These are phyloP conservation scores for Nelumbo lutea DNA, from an alignment of 164 flowering plant genomes.

Conservation along the genomic window DNA sequence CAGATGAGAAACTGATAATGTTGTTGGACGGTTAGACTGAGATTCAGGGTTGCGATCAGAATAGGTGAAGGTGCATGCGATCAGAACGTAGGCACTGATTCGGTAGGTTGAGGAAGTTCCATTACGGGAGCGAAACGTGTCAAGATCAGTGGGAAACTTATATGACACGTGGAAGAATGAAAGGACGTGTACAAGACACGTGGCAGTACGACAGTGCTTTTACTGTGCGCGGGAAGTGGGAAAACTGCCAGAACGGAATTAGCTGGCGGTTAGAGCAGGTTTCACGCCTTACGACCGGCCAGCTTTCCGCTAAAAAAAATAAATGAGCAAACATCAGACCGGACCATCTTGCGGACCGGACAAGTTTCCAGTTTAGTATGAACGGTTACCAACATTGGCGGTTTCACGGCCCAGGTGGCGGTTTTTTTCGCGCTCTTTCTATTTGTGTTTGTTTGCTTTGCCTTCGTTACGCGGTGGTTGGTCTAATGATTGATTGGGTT, in stretches of 20 bases:
- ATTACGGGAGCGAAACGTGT: slow-evolving; percentile 11
- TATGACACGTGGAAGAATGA: slow-evolving; percentile 22
- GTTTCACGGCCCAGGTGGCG: neutral
- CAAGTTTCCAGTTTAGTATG: slow-evolving; percentile 6
- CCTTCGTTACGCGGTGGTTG: slow-evolving; percentile 42
- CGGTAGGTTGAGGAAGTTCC: slow-evolving; percentile 3
- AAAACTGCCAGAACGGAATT: slow-evolving; percentile 25
- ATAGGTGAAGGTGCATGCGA: neutral
- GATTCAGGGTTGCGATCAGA: slow-evolving; percentile 21
- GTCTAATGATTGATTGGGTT: slow-evolving; percentile 38
- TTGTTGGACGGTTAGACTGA: too few relatives aligned
- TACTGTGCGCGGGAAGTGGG: slow-evolving; percentile 18
- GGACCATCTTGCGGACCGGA: neutral
- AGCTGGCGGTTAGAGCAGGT: slow-evolving; percentile 46
- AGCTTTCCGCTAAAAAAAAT: slow-evolving; percentile 6
- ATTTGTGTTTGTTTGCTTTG: neutral
- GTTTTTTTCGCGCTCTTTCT: slow-evolving; percentile 8
- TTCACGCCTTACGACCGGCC: slow-evolving; percentile 26
- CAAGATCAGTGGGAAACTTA: neutral
- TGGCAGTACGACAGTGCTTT: neutral
- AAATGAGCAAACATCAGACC: too few relatives aligned
- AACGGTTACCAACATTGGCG: neutral
- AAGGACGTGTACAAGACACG: neutral
- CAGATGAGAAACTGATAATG: too few relatives aligned
- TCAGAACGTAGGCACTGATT: neutral